phyloP scores from a whole-genome alignment of 2,329 filamentous ascomycete genomes.

The Aspergillus sp. region DNA sequence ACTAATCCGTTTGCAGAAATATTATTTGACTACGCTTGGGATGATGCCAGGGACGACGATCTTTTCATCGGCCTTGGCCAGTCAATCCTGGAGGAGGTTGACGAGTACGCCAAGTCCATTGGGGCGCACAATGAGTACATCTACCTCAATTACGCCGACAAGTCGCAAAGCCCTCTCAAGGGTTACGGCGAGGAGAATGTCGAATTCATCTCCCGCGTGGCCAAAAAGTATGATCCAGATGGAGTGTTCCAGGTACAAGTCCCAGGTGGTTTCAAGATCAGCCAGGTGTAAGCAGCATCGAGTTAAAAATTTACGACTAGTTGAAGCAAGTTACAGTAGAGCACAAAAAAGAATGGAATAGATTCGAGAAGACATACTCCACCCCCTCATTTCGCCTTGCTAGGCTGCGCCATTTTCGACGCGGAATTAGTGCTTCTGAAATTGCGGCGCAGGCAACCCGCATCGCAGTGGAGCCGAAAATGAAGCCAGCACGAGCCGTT shows the following conservation, averaged over 20 bases:
- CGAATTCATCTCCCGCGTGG: slow-evolving; percentile 27
- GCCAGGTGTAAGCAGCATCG: neutral
- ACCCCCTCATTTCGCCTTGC: too few relatives aligned
- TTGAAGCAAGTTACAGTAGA: too few relatives aligned
- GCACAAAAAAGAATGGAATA: too few relatives aligned
- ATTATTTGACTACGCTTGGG: slow-evolving; percentile 26
- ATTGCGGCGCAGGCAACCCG: neutral
- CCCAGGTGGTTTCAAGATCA: slow-evolving; percentile 34
- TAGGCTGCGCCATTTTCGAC: too few relatives aligned
- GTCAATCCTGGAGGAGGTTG: slow-evolving; percentile 31
- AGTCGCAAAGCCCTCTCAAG: slow-evolving; percentile 44
- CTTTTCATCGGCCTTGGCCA: slow-evolving; percentile 33
- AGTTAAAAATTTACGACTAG: too few relatives aligned
- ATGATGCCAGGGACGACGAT: slow-evolving; percentile 35
- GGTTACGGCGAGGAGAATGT: slow-evolving; percentile 47
- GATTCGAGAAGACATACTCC: too few relatives aligned
- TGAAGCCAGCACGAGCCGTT: neutral
- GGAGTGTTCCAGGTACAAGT: slow-evolving; percentile 32
- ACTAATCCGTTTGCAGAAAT: neutral
- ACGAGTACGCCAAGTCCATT: slow-evolving; percentile 28
- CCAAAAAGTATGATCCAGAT: slow-evolving; percentile 28
- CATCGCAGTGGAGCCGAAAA: neutral
- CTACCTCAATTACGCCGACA: slow-evolving; percentile 52
- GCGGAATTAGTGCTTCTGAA: too few relatives aligned
- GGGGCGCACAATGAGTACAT: slow-evolving; percentile 37